Conservation (phyloP, 345 rosid genomes). For the Lepidium sativum region DNA sequence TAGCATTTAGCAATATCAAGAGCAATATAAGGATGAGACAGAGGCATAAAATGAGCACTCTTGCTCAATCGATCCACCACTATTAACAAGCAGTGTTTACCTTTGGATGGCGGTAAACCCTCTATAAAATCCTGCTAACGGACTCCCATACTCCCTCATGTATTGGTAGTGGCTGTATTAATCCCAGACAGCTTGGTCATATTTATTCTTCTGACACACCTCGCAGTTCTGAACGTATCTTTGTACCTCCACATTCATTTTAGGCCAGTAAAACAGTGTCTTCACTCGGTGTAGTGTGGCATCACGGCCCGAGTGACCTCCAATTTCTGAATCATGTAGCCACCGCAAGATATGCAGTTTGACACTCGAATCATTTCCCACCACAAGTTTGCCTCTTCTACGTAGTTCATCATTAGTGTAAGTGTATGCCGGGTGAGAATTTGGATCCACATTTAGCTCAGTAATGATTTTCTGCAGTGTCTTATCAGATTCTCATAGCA, state of each 20-base stretch:
- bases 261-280: neutral
- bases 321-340: neutral
- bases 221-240: neutral
- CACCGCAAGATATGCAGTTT: neutral
- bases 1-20: neutral
- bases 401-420: neutral
- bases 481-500: neutral
- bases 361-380: neutral
- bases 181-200: neutral
- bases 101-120: neutral
- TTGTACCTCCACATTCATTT: neutral
- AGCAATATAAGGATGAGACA: neutral
- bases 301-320: neutral
- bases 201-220: neutral
- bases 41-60: neutral
- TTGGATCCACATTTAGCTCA: neutral
- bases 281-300: neutral
- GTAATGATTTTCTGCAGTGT: neutral
- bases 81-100: neutral
- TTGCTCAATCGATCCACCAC: neutral
- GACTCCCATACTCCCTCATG: neutral
- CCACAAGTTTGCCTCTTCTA: neutral
- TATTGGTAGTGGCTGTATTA: neutral
- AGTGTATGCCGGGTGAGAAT: neutral
- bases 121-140: neutral